Percentiles rank a stretch among this genome's conserved stretches.
Conservation (phyloP, 305 asterid species). For the Rubia occidens region DNA sequence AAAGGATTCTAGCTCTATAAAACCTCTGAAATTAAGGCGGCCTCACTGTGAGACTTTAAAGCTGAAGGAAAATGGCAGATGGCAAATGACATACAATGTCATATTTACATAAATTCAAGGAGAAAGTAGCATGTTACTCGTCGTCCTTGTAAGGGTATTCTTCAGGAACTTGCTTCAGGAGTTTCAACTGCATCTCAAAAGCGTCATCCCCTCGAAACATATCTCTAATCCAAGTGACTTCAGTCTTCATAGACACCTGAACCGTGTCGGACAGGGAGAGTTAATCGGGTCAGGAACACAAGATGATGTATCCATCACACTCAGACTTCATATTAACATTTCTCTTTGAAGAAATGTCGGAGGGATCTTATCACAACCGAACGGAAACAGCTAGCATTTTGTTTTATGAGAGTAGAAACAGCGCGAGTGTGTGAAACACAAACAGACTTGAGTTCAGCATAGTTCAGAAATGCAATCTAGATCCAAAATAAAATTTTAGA, state of each 20-base stretch:
- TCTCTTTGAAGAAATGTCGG: neutral
- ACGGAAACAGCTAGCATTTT: neutral
- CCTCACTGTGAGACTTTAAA: slow-evolving; percentile 1
- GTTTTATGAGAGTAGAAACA: neutral
- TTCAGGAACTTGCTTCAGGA: slow-evolving; percentile 90
- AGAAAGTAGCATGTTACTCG: slow-evolving; percentile 37
- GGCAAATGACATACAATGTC: neutral
- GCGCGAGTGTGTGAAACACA: neutral
- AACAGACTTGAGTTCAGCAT: neutral
- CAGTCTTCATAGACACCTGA: slow-evolving; percentile 96
- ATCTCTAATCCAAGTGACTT: slow-evolving; percentile 94
- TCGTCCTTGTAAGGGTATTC: slow-evolving; percentile 98
- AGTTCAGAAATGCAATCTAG: neutral
- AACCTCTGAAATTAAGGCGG: neutral
- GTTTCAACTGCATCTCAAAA: slow-evolving; percentile 86
- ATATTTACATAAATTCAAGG: slow-evolving; percentile 19
- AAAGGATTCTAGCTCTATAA: neutral
- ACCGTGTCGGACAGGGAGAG: neutral
- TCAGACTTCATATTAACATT: neutral
- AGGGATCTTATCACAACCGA: too few species aligned
- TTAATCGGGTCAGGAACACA: neutral
- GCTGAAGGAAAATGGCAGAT: neutral
- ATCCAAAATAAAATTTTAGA: neutral
- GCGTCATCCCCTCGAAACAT: slow-evolving; percentile 96
- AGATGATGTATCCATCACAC: neutral